Conservation (phyloP, 306 rosid species). For the Parietaria judaica region DNA sequence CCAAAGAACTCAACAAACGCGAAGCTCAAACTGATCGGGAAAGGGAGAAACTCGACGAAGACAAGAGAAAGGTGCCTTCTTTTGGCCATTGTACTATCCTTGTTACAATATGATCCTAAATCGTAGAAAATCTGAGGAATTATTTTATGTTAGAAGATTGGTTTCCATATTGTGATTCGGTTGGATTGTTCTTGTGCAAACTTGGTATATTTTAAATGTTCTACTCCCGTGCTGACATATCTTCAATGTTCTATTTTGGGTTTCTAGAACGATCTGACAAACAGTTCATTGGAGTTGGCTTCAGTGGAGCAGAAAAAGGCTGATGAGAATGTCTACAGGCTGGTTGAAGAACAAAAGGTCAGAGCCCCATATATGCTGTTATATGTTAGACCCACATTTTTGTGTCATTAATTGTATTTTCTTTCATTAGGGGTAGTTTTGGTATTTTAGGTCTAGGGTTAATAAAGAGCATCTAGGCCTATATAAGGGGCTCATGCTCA, state of each 20-base stretch:
- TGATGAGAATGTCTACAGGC: constrained; percentile 67
- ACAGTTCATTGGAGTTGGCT: constrained; percentile 70
- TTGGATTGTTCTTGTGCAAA: neutral
- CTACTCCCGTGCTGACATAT: neutral
- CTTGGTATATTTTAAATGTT: neutral
- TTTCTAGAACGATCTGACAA: constrained; percentile 66
- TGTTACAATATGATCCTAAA: neutral
- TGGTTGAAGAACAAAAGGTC: constrained; percentile 91
- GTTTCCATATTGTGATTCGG: too few relatives aligned
- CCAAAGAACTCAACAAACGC: constrained; percentile 72
- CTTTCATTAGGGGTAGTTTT: too few relatives aligned
- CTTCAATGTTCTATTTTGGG: neutral
- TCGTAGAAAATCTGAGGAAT: too few relatives aligned
- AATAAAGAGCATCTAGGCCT: too few relatives aligned
- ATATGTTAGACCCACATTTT: too few relatives aligned
- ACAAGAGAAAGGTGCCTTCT: constrained; percentile 57
- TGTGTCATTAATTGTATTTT: too few relatives aligned
- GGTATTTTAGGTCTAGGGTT: too few relatives aligned
- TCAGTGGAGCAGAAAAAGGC: constrained; percentile 77
- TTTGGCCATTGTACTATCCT: neutral
- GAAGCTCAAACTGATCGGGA: constrained; percentile 83
- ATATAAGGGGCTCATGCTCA: too few relatives aligned
- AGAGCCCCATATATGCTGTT: constrained; percentile 10
- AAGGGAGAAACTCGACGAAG: constrained; percentile 83
- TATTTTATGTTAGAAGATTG: too few relatives aligned